Base-by-base conservation (phyloP, 345 rosid species). In the Gossypium herbaceum region DNA sequence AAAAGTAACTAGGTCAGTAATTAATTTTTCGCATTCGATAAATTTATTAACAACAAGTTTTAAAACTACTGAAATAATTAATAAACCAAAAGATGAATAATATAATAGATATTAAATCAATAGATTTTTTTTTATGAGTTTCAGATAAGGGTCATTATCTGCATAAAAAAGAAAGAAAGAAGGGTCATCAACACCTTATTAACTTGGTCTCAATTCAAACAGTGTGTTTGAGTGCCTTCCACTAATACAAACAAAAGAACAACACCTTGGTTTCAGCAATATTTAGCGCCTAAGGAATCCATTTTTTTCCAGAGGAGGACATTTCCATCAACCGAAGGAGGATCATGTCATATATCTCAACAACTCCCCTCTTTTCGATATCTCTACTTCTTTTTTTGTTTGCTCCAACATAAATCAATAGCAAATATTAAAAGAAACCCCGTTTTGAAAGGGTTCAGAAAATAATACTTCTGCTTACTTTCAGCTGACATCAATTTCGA, bases 211-310 rank as follows among this genome's bases (percentile, higher is more conserved):
- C 65, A 75, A 73, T 77, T 78, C 85, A 84, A 84, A 74, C 19
- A 62, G 52, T 64, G 3, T 58, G 64, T 59, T 87, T 81, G 88
- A 87, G 88, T 85, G 86, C 77, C 87, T 84, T 87, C 86, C 90
- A 86, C 89, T 80, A 74, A 22, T 16, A n/a, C 59, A 15, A 72
- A 77, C 27, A 8, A 34, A 34, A 6, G 76, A 75, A 73, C 76
- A 77, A 11, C 57, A 29, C 81, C 86, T 73, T 78, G 77, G 81
- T 78, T 86, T 82, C 63, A 67, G 91, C 84, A 88, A 76, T 81
- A 62, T 89, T 92, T 92, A 77, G 88, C 89, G 96, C 87, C 87
- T 76, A 94, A 90, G 96, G 90, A 89, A 90, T 84, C 59, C 52
- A 77, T 59, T 81, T 72, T 51, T 72, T 45, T 25, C 50, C 50